phyloP scores from a whole-genome alignment of 495 filamentous ascomycete species.

The Trichoderma reesei region DNA sequence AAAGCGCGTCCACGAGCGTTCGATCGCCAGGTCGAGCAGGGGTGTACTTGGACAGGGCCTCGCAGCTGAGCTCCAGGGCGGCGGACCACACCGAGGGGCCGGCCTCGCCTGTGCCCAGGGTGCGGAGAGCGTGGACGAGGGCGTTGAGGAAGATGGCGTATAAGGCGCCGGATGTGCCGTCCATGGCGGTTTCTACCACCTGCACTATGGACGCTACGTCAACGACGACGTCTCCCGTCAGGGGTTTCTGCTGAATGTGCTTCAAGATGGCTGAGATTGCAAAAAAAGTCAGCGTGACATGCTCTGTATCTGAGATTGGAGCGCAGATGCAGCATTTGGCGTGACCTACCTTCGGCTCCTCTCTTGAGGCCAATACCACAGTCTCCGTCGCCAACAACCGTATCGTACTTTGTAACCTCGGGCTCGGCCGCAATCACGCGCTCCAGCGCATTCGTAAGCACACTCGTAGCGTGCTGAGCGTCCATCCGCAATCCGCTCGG shows the following conservation, averaged over 20 bases:
- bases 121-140: conserved; percentile 64
- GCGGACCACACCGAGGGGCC: conserved; percentile 59
- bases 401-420: conserved; percentile 81
- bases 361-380: conserved; percentile 85
- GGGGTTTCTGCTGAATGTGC: conserved; percentile 46
- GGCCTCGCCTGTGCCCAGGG: conserved; percentile 35
- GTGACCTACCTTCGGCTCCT: conserved; percentile 63
- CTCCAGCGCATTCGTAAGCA: conserved; percentile 57
- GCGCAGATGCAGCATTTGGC: too few species aligned
- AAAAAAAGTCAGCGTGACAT: background rate
- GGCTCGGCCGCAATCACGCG: conserved; percentile 68
- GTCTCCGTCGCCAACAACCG: conserved; percentile 90
- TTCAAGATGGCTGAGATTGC: conserved; percentile 50
- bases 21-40: conserved; percentile 83
- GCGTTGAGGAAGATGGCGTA: conserved; percentile 96
- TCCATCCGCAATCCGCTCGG: conserved; percentile 68
- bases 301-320: too few species aligned
- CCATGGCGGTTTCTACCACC: conserved; percentile 84
- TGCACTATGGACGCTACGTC: conserved; percentile 68
- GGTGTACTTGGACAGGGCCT: conserved; percentile 71
- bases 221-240: conserved; percentile 58
- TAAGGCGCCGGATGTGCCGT: conserved; percentile 89
- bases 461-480: conserved; percentile 42
- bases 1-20: conserved; percentile 82
- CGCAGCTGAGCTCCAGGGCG: conserved; percentile 60